Evolutionary conservation across 2,329 filamentous ascomycete genomes (phyloP), one percentile per base, ranked within the genome.

Genomic region (Didymella keratinophila): DNA sequence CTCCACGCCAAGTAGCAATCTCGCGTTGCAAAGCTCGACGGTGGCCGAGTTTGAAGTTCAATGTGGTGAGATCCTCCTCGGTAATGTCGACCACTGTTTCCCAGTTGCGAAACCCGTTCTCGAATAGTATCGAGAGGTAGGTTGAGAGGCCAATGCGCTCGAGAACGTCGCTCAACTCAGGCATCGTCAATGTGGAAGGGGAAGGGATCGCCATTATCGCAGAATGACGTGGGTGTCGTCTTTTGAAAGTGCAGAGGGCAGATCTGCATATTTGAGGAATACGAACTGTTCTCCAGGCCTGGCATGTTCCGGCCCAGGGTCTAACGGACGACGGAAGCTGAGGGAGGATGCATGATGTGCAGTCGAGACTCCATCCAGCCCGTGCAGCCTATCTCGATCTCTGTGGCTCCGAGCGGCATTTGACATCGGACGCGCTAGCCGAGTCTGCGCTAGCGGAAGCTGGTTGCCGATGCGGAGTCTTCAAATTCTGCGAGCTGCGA

Each of bases 41-140:
- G 56, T 78, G 77, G 49, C 77, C 76, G 4, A 78, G 68, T 60
- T 79, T 78, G 69, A 79, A 77, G 42, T 71, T 65, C 27, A 79
- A 62, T 8, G 69, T 36, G 2, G 68, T 71, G 37, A 79, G 59
- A 52, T 79, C 76, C 16, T 77, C 71, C 45, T 79, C 77, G 21
- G 76, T 78, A 34, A 79, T 78, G 56, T 78, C 75, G 41, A 76
- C 66, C n/a, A 78, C 70, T 0, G 69, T 73, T 25, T 76, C 71
- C 77, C 77, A 78, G 42, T 44, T 70, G 51, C 70, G 65, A 48
- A 78, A 78, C 14, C 77, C 76, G 58, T 78, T 77, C 2, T 73
- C 67, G 12, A 59, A 36, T 1, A 78, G 68, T 6, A 62, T 53
- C 2, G 65, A 58, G n/a, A 65, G 48, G 52, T 78, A 78, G 6